A percentile compares a stretch with the other conserved stretches of the same genome.
Conservation (phyloP, 2,329 filamentous ascomycete species). For the Colletotrichum shisoi region DNA sequence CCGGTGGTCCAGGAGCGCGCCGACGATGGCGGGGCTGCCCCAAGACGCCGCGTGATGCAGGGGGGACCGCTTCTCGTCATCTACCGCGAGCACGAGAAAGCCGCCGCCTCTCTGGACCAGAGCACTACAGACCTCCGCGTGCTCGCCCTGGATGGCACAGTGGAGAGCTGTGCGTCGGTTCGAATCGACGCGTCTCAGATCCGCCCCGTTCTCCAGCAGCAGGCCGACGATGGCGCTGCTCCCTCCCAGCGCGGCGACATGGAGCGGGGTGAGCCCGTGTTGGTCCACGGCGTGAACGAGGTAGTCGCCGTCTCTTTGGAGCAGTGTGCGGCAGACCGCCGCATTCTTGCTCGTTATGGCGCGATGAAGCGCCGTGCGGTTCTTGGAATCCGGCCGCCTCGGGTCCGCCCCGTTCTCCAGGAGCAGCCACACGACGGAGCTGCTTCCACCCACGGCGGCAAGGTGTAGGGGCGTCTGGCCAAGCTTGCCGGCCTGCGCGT, state of each 20-base stretch:
- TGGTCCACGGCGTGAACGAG: constrained; percentile 4
- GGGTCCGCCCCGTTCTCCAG: constrained; percentile 18
- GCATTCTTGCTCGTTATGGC: neutral
- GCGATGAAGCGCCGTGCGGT: constrained; percentile 5
- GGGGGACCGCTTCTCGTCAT: neutral
- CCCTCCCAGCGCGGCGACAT: neutral
- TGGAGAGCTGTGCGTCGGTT: constrained; percentile 3
- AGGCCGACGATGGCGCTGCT: neutral
- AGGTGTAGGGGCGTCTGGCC: constrained; percentile 14
- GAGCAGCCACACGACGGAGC: constrained; percentile 1
- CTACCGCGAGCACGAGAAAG: neutral
- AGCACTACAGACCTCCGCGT: neutral
- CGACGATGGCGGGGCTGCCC: neutral
- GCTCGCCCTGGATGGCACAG: constrained; percentile 3
- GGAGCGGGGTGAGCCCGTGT: constrained; percentile 2
- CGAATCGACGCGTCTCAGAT: neutral
- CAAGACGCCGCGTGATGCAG: constrained; percentile 1
- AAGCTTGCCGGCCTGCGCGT: neutral
- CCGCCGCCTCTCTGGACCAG: neutral
- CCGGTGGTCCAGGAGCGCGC: neutral
- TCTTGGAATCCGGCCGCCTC: neutral
- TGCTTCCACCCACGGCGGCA: neutral
- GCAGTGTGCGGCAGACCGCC: neutral
- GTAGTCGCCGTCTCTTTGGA: neutral
- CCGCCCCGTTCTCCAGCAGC: neutral